Conservation (phyloP, 345 rosid genomes). For the Laguncularia racemosa region DNA sequence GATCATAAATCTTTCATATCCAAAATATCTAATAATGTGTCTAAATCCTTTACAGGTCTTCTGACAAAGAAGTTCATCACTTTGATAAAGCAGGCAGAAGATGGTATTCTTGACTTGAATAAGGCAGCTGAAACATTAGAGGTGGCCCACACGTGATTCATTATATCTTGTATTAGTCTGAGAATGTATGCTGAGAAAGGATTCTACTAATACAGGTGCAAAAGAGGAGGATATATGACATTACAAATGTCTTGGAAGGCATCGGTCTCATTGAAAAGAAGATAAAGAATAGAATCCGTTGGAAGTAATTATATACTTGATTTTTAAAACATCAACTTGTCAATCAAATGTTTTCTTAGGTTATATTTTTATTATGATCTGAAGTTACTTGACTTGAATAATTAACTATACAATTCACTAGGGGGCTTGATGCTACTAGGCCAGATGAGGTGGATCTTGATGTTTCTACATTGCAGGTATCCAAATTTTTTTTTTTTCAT, state of each 20-base stretch:
- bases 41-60: slow-evolving; percentile 45
- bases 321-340: background rate
- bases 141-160: slow-evolving; percentile 27
- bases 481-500: background rate
- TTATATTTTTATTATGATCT: background rate
- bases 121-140: slow-evolving; percentile 88
- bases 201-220: slow-evolving; percentile 48
- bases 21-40: background rate
- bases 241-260: slow-evolving; percentile 98
- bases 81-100: slow-evolving; percentile 75
- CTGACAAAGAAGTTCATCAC: slow-evolving; percentile 84
- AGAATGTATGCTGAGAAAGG: slow-evolving; percentile 2
- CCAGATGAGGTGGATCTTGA: slow-evolving; percentile 54
- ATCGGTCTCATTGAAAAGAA: slow-evolving; percentile 96
- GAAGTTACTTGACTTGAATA: no score
- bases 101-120: slow-evolving; percentile 86
- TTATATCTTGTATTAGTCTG: background rate
- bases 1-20: no score
- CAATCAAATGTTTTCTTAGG: background rate
- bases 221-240: slow-evolving; percentile 95
- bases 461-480: slow-evolving; percentile 61
- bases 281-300: slow-evolving; percentile 77
- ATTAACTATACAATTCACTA: slow-evolving; percentile 23
- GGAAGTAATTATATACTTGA: slow-evolving; percentile 56
- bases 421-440: slow-evolving; percentile 66